Evolutionary conservation across 441 rosid genomes (phyloP).

Genomic region (Populus hybrid): DNA sequence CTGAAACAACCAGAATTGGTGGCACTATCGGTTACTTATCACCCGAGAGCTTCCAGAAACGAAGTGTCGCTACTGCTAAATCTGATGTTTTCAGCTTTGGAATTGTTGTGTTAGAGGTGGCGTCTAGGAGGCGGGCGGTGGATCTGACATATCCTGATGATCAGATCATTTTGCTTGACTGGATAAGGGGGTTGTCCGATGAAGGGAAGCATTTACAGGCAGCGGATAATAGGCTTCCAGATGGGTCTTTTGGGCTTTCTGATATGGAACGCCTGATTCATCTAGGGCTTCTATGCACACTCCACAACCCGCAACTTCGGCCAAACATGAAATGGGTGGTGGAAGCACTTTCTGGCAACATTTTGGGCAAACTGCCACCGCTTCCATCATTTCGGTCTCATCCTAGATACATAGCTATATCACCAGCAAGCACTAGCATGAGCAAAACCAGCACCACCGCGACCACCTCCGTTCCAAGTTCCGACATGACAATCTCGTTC

Average conservation of each 20-base stretch:
- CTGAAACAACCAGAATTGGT: conserved; percentile 79
- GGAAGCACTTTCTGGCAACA: conserved; percentile 59
- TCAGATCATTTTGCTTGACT: conserved; percentile 75
- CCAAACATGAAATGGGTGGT: conserved; percentile 95
- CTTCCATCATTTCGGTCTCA: conserved; percentile 71
- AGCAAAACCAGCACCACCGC: conserved; percentile 38
- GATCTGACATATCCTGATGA: conserved; percentile 78
- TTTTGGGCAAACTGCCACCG: conserved; percentile 55
- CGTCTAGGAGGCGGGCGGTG: conserved; percentile 84
- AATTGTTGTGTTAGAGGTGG: conserved; percentile 75
- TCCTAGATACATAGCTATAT: conserved; percentile 70
- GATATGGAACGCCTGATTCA: conserved; percentile 65
- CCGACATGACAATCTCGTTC: conserved; percentile 40
- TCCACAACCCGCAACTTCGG: conserved; percentile 59
- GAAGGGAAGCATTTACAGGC: conserved; percentile 50
- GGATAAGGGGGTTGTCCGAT: conserved; percentile 72
- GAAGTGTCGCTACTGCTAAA: conserved; percentile 75
- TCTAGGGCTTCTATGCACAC: conserved; percentile 79
- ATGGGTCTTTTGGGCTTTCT: conserved; percentile 48
- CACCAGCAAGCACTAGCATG: conserved; percentile 52
- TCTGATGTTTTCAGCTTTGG: conserved; percentile 96
- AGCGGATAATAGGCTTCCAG: conserved; percentile 53
- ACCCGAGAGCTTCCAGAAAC: conserved; percentile 81
- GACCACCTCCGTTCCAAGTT: conserved; percentile 31
- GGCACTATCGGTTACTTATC: conserved; percentile 94